phyloP scores from a whole-genome alignment of 345 rosid genomes.

The Brassica nigra region DNA sequence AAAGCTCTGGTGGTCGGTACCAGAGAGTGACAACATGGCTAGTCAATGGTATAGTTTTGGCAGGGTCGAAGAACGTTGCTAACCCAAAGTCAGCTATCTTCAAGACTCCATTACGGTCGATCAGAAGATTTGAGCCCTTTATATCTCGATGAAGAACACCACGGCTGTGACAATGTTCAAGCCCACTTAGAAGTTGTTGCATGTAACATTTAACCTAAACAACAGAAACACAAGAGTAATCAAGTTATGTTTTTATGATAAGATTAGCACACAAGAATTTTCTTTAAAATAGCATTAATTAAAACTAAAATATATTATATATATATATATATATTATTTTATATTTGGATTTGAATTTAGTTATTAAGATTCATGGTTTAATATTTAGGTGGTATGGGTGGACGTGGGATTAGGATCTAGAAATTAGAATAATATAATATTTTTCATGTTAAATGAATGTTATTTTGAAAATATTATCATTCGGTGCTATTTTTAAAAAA shows the following conservation, averaged over 20 bases:
- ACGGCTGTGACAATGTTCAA: constrained; percentile 84
- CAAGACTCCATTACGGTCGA: constrained; percentile 74
- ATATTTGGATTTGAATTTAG: too few relatives aligned
- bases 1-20: constrained; percentile 96
- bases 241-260: background rate
- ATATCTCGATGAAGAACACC: constrained; percentile 90
- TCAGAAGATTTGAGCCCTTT: constrained; percentile 89
- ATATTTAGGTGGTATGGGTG: too few relatives aligned
- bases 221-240: constrained; percentile 21
- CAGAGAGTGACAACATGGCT: constrained; percentile 96
- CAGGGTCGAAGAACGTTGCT: constrained; percentile 73
- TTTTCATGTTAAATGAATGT: background rate
- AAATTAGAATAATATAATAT: too few relatives aligned
- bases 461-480: background rate
- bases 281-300: too few relatives aligned
- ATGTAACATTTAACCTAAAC: constrained; percentile 90
- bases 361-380: background rate
- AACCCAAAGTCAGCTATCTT: constrained; percentile 97
- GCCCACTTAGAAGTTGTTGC: constrained; percentile 91
- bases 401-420: too few relatives aligned
- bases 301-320: too few relatives aligned
- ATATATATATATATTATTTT: too few relatives aligned
- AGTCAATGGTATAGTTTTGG: constrained; percentile 57
- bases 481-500: too few relatives aligned
- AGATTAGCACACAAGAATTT: background rate